Evolutionary conservation across 2,329 filamentous ascomycete genomes (phyloP).

Genomic region (Dothiorella sarmentorum): DNA sequence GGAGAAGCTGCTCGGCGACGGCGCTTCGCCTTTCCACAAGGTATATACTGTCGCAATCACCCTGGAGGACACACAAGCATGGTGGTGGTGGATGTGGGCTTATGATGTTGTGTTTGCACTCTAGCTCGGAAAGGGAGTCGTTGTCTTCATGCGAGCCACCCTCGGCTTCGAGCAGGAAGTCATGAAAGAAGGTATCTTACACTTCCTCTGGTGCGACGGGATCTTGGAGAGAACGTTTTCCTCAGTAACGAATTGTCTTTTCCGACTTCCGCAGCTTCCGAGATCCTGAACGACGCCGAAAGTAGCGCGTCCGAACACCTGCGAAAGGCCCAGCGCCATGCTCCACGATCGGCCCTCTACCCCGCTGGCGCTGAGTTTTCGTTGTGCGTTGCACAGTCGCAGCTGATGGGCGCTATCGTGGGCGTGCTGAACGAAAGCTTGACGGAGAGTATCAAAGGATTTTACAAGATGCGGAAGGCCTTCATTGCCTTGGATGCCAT

Average conservation of each 20-base stretch:
- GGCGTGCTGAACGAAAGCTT: constrained; percentile 88
- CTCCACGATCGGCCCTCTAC: constrained; percentile 60
- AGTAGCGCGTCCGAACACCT: constrained; percentile 71
- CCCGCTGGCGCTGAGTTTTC: constrained; percentile 82
- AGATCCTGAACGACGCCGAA: constrained; percentile 71
- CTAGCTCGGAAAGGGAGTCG: constrained; percentile 73
- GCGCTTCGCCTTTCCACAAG: constrained; percentile 82
- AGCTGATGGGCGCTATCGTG: constrained; percentile 85
- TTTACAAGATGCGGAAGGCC: constrained; percentile 88
- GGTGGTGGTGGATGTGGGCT: not conserved
- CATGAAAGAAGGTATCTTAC: constrained; percentile 65
- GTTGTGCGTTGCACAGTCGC: constrained; percentile 77
- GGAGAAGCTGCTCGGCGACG: constrained; percentile 66
- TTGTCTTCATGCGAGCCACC: constrained; percentile 80
- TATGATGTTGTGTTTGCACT: constrained; percentile 1
- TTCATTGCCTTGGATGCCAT: constrained; percentile 79
- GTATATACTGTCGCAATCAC: constrained; percentile 34
- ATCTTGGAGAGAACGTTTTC: not conserved
- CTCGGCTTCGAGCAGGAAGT: constrained; percentile 89
- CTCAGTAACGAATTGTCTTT: not conserved
- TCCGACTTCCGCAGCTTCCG: constrained; percentile 52
- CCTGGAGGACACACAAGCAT: not conserved
- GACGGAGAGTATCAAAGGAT: constrained; percentile 85
- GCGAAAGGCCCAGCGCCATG: constrained; percentile 59
- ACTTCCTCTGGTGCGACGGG: no score